These are phyloP conservation scores for Flaveria brownii DNA, from an alignment of 129 eudicot genomes.

Conservation along the genomic window DNA sequence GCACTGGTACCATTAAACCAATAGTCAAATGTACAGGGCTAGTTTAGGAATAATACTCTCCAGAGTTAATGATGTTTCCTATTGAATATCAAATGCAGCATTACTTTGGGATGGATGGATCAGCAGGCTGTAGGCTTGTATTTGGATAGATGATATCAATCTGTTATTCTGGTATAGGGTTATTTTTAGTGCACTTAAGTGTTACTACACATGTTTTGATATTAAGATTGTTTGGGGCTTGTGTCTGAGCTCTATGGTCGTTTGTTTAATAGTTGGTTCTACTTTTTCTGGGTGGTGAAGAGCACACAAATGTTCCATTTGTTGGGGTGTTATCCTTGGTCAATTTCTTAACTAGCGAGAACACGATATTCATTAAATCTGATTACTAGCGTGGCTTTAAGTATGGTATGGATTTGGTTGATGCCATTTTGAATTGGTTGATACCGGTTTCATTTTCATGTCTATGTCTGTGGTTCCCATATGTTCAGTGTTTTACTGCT, in stretches of 20 bases:
- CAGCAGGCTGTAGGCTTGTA: background rate
- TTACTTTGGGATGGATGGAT: background rate
- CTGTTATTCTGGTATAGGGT: background rate
- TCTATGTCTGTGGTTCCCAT: background rate
- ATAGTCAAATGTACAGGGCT: background rate
- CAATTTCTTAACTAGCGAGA: background rate
- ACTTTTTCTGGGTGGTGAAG: background rate
- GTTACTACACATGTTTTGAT: background rate
- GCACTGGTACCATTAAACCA: background rate
- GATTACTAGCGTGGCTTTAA: background rate
- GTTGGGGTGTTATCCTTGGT: background rate
- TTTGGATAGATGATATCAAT: background rate
- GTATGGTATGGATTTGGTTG: slow-evolving; percentile 14
- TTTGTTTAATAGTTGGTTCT: background rate
- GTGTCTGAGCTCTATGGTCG: background rate
- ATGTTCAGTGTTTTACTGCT: background rate
- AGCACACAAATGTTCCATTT: background rate
- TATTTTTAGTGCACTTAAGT: background rate
- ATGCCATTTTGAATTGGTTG: slow-evolving; percentile 15
- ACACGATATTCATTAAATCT: background rate
- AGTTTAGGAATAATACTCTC: background rate
- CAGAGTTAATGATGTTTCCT: background rate
- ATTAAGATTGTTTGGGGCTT: background rate
- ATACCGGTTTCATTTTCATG: slow-evolving; percentile 12
- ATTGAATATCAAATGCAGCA: background rate